These are phyloP conservation scores for Copromyces sp. DNA, from an alignment of 495 filamentous ascomycete species.

Conservation along the genomic window DNA sequence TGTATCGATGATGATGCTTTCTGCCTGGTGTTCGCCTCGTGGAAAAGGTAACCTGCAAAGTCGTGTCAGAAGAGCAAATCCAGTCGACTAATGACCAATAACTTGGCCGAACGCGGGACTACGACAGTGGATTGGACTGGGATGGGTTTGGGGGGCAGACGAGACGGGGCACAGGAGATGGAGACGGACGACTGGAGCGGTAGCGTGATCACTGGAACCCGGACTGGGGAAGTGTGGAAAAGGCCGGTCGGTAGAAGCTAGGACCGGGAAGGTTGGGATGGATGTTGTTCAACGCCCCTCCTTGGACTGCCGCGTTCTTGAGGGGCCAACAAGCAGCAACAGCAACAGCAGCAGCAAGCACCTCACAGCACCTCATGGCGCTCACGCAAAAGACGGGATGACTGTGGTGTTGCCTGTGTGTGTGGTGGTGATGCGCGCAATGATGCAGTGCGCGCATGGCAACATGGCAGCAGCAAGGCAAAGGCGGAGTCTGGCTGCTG, in stretches of 20 bases:
- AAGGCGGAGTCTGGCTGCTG: not conserved
- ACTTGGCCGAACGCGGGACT: not conserved
- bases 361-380: not conserved
- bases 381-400: not conserved
- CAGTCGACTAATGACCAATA: not conserved
- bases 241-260: not conserved
- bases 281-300: not conserved
- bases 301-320: not conserved
- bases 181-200: not conserved
- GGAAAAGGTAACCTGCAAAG: conserved; percentile 23
- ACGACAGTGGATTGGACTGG: not conserved
- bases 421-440: not conserved
- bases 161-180: not conserved
- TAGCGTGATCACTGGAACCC: not conserved
- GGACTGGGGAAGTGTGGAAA: not conserved
- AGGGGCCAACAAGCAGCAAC: not conserved
- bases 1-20: not conserved
- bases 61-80: conserved; percentile 25
- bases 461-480: not conserved
- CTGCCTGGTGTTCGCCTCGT: conserved; percentile 8
- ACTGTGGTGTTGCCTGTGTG: not conserved
- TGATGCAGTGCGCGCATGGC: not conserved
- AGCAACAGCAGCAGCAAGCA: not conserved
- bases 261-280: not conserved
- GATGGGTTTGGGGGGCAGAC: not conserved